Evolutionary conservation across 2,329 filamentous ascomycete genomes (phyloP), one percentile per base, ranked within the genome.

Genomic region (Penicillium griseofulvum): DNA sequence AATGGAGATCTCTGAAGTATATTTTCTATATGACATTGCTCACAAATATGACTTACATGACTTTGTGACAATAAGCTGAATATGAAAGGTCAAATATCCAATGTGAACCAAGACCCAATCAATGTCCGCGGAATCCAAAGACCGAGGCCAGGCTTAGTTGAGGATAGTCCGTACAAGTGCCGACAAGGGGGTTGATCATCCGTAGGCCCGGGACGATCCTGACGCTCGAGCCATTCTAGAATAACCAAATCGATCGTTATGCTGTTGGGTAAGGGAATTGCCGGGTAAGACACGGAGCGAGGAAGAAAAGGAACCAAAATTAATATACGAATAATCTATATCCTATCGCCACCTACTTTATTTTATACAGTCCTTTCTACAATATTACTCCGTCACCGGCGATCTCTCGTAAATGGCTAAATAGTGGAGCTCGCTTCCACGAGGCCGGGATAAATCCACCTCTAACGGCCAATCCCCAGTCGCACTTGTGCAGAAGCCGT

Each of bases 391-490:
- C 22, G 43, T 48, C 50, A 48, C 43, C 51, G 58, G 58, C 56
- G 63, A 63, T 65, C 61, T 47, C 56, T 43, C 50, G 45, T 49
- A 63, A 55, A 58, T 42, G 52, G 50, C 48, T 52, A 58, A 55
- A 59, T 26, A 48, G 63, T 64, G 62, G 62, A 57, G 34, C 50
- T 65, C 63, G 63, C 63, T 65, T 65, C 63, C 63, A 65, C 62
- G 63, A 64, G 62, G 60, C 46, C 56, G 63, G 61, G 52, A 56
- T 22, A 33, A 36, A 51, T 48, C 57, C 47, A 52, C 52, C 36
- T 8, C 31, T 36, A 63, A 58, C 56, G 60, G 58, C 61, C 63
- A 64, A 65, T 63, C 56, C 53, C 36, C 38, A 43, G 37, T 57
- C 44, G 42, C 49, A 22, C 41, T 37, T 46, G 44, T 63, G 60